phyloP scores from a whole-genome alignment of 805 yeast species.

The Nakazawaea laoshanensis region DNA sequence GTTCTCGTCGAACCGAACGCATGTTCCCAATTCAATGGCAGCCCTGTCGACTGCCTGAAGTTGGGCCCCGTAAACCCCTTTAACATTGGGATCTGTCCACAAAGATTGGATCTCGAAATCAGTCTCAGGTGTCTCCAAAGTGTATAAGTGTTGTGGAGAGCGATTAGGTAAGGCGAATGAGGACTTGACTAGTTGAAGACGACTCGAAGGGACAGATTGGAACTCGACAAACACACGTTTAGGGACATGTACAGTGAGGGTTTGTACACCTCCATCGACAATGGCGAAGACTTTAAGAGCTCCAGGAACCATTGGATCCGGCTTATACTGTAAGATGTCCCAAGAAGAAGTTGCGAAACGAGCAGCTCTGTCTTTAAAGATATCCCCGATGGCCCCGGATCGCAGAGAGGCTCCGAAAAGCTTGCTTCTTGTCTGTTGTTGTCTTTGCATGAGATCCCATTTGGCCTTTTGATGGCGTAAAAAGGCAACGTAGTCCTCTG shows the following conservation, averaged over 20 bases:
- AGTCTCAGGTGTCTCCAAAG: slow-evolving; percentile 38
- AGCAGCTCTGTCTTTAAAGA: slow-evolving; percentile 75
- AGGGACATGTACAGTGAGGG: slow-evolving; percentile 65
- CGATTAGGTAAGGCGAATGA: slow-evolving; percentile 60
- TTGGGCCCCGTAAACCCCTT: slow-evolving; percentile 72
- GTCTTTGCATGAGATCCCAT: slow-evolving; percentile 75
- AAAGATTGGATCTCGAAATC: too few species aligned
- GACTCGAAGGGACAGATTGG: slow-evolving; percentile 31
- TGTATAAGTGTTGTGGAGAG: slow-evolving; percentile 44
- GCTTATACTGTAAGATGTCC: slow-evolving; percentile 73
- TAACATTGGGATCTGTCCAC: slow-evolving; percentile 50
- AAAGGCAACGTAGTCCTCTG: slow-evolving; percentile 59
- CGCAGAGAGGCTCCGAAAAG: slow-evolving; percentile 71
- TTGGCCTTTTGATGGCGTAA: slow-evolving; percentile 73
- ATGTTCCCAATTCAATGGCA: slow-evolving; percentile 68
- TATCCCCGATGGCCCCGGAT: slow-evolving; percentile 49
- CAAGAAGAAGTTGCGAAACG: slow-evolving; percentile 69
- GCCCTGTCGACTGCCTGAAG: slow-evolving; percentile 64
- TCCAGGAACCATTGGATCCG: slow-evolving; percentile 55
- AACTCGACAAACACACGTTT: slow-evolving; percentile 65
- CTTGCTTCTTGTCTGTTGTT: slow-evolving; percentile 61
- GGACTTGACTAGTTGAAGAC: slow-evolving; percentile 39
- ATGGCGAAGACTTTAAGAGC: slow-evolving; percentile 63
- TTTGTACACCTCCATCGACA: slow-evolving; percentile 66
- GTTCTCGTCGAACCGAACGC: slow-evolving; percentile 60